A percentile compares a stretch with the other conserved stretches of the same genome.
Evolutionary conservation across 148 eudicot genomes (phyloP).

Genomic region (Amaranthus palmeri): DNA sequence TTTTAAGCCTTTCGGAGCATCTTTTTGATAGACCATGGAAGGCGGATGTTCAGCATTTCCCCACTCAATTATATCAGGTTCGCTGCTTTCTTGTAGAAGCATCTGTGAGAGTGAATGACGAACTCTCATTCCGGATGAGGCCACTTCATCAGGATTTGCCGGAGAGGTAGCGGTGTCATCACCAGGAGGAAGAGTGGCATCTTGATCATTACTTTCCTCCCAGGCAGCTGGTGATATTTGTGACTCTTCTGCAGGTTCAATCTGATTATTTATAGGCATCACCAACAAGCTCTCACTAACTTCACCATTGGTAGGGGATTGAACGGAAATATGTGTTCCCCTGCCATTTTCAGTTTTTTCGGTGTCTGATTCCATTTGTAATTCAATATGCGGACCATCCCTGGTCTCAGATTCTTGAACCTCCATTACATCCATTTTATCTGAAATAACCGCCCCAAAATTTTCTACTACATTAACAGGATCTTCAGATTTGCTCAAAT

Average conservation of each 20-base stretch:
- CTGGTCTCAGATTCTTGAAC: slow-evolving; percentile 22
- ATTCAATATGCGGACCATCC: slow-evolving; percentile 21
- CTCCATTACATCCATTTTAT: slow-evolving; percentile 27
- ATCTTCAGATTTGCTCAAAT: slow-evolving; percentile 32
- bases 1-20: slow-evolving; percentile 94
- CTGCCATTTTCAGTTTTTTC: slow-evolving; percentile 22
- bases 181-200: slow-evolving; percentile 30
- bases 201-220: slow-evolving; percentile 70
- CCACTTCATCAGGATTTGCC: slow-evolving; percentile 28
- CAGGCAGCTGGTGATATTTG: slow-evolving; percentile 79
- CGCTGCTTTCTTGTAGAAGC: slow-evolving; percentile 84
- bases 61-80: slow-evolving; percentile 79
- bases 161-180: slow-evolving; percentile 33
- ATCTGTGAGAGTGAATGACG: slow-evolving; percentile 95
- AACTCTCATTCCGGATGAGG: slow-evolving; percentile 54
- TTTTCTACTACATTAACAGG: slow-evolving; percentile 28
- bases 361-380: slow-evolving; percentile 24
- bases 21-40: slow-evolving; percentile 77
- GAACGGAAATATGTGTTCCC: slow-evolving; percentile 24
- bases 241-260: slow-evolving; percentile 49
- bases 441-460: slow-evolving; percentile 29
- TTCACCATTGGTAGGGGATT: slow-evolving; percentile 23
- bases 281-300: slow-evolving; percentile 20
- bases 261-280: slow-evolving; percentile 33
- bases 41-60: slow-evolving; percentile 93